Base-by-base conservation (phyloP, 2,329 filamentous ascomycete species). In the Lachnellula hyalina region DNA sequence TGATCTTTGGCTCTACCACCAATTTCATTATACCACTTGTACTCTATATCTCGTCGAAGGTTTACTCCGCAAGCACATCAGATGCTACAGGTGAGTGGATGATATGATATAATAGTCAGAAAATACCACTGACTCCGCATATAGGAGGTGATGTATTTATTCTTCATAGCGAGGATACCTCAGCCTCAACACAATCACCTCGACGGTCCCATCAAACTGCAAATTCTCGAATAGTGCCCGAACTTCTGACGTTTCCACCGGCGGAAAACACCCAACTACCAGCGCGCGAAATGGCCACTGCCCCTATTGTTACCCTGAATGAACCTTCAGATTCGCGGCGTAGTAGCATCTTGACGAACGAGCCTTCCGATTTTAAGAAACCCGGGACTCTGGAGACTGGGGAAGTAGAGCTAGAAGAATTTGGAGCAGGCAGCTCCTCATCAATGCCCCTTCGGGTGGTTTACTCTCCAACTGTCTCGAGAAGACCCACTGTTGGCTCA, bases 1-100 rank as follows among this genome's bases (percentile, higher is more conserved):
- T 53, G 34, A 48, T 48, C 35, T 48, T 53, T 32, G 44, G 51
- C 9, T 53, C 51, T n/a, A 35, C 25, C 35, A 53, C 51, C 19
- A 53, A 53, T 19, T 53, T 53, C 21, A 48, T 49, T 17, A 53
- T 53, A 48, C 28, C 28, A 32, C 28, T 32, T 32, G 8, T 32
- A 9, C 28, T 32, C 28, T 32, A 11, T 12, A 32, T 32, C 28
- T 32, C 28, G 28, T 32, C 28, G 9, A 32, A 32, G 15, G 47
- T 32, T n/a, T 40, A 53, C 28, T 48, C 44, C 8, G 51, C 51
- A 17, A 53, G 51, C 17, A 53, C 51, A 38, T 36, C 38, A 40
- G 44, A 53, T 42, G 35, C 45, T 19, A 42, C 51, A 25, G 51
- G 51, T 47, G 23, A 5, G 34, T n/a, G 21, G 15, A 41, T 41